Conservation (phyloP, 352 stramenopile species). For the Globisporangium abappressorium region DNA sequence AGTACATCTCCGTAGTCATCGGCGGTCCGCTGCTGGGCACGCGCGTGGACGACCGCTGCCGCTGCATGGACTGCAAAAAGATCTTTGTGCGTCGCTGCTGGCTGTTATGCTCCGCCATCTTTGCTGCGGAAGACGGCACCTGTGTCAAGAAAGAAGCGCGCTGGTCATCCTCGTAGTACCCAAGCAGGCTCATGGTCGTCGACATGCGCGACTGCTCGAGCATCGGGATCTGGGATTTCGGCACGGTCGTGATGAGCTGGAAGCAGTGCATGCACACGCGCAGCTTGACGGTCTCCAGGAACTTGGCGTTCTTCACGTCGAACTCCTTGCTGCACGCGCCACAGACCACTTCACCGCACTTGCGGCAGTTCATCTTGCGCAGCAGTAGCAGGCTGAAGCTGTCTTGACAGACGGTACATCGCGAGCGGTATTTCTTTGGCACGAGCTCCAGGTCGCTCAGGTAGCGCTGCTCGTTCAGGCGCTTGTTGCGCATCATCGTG, state of each 20-base stretch:
- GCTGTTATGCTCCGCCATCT: conserved; percentile 14
- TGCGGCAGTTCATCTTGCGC: conserved; percentile 83
- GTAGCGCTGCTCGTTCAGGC: conserved; percentile 80
- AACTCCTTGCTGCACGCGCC: conserved; percentile 85
- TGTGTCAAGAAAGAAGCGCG: conserved; percentile 61
- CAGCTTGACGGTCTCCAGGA: conserved; percentile 62
- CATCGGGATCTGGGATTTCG: conserved; percentile 45
- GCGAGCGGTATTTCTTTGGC: conserved; percentile 72
- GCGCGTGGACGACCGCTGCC: conserved; percentile 11
- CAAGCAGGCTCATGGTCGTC: conserved; percentile 57
- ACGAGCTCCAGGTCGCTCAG: conserved; percentile 80
- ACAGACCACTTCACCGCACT: conserved; percentile 86
- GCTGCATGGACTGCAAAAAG: conserved; percentile 70
- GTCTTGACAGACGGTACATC: conserved; percentile 76
- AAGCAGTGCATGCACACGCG: conserved; percentile 87
- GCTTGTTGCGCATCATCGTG: conserved; percentile 62
- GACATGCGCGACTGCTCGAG: conserved; percentile 52
- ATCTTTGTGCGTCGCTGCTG: conserved; percentile 50
- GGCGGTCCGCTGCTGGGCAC: conserved; percentile 11
- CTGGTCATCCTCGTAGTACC: conserved; percentile 62
- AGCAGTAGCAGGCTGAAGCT: conserved; percentile 81
- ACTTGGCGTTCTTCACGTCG: conserved; percentile 60
- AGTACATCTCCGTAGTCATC: conserved; percentile 25
- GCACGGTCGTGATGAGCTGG: conserved; percentile 66
- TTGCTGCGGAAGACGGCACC: conserved; percentile 20